Evolutionary conservation across 1,284 basidiomycete species (phyloP), one percentile per base, ranked within the genome.

Genomic region (Ganoderma meredithae): DNA sequence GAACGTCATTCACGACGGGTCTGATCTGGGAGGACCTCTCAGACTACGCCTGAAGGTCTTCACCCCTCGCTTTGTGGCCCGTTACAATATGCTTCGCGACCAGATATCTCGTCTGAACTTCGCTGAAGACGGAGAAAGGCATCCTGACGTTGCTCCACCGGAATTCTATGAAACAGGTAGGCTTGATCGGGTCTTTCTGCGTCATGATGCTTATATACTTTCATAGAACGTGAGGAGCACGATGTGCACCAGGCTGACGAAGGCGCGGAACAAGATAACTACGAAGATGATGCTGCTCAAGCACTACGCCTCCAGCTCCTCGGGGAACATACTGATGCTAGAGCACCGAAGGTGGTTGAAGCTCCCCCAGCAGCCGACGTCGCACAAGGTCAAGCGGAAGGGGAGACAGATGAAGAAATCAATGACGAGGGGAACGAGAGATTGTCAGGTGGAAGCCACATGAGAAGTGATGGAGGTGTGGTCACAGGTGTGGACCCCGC

Each of bases 1-100:
- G 64, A 89, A 90, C 75, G 80, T 89, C 44, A 79, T 94, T 49
- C 91, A 93, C 76, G 89, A 92, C 72, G 88, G 86, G 64, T 85
- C 87, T 76, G 86, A 86, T 72, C 76, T 91, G 64, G 71, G 79
- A 70, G 92, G 92, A 25, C 89, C 90, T 17, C 83, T 94, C 65
- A 88, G 89, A 63, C 79, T 93, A 63, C 84, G 83, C 63, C 78
- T 94, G 60, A 85, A 83, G 65, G 77, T 83, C 1, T 75, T 79
- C 55, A 70, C 79, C 1, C 88, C 91, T 44, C 85, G 92, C 62
- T 94, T 94, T 71, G 90, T 92, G 60, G 79, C 83, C 40, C 88
- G 89, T 47, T 94, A 90, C 76, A 88, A 88, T 67, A 76, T 82
- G 59, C 81, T 93, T 52, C 88, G 90, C 74, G 86, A 88, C 47